Percentiles rank a stretch among this genome's conserved stretches.
These are phyloP conservation scores for Sporothrix humicola DNA, from an alignment of 2,329 filamentous ascomycete genomes.

Conservation along the genomic window DNA sequence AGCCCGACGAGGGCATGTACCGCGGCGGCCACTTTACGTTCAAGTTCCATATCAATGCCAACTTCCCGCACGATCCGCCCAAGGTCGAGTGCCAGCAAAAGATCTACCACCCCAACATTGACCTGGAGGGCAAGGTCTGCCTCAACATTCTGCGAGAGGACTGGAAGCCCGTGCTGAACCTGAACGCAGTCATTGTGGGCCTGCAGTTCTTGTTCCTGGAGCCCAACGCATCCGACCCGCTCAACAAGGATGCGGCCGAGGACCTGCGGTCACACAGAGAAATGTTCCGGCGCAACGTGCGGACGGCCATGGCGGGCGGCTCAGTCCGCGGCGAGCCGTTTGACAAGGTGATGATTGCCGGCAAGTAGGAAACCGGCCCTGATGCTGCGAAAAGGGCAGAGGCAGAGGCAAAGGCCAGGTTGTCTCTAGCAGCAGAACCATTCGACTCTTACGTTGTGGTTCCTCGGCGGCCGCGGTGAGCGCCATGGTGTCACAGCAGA, in stretches of 20 bases:
- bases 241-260: slow-evolving; percentile 97
- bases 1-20: slow-evolving; percentile 87
- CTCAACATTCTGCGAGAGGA: slow-evolving; percentile 96
- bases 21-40: slow-evolving; percentile 87
- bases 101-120: slow-evolving; percentile 99
- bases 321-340: slow-evolving; percentile 73
- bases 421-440: no score
- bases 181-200: slow-evolving; percentile 97
- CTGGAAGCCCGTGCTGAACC: slow-evolving; percentile 97
- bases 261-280: slow-evolving; percentile 87
- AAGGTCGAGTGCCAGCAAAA: slow-evolving; percentile 98
- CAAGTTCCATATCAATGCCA: slow-evolving; percentile 88
- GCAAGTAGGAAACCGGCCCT: not conserved
- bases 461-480: no score
- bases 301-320: slow-evolving; percentile 81
- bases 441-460: no score
- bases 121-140: slow-evolving; percentile 96
- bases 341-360: slow-evolving; percentile 70
- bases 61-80: slow-evolving; percentile 95
- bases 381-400: no score
- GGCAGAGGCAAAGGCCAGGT: no score
- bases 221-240: slow-evolving; percentile 93
- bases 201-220: slow-evolving; percentile 97
- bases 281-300: slow-evolving; percentile 88
- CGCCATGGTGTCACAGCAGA: no score